Base-by-base conservation (phyloP, 371 early-diverging fungal species). In the Blakeslea trispora region DNA sequence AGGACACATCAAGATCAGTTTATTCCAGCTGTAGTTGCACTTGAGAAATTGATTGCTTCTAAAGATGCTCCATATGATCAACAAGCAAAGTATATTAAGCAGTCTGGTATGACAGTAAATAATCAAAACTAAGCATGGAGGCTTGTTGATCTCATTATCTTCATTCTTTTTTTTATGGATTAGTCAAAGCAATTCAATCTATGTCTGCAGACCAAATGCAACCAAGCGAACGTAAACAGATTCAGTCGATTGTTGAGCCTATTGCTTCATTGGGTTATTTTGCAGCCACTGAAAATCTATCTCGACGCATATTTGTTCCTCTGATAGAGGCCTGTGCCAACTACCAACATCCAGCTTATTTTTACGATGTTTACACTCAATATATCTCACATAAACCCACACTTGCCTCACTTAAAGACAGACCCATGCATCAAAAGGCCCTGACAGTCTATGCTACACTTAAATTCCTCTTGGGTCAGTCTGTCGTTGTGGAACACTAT, bases 281-380 rank as follows among this genome's bases (percentile, higher is more conserved):
- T 49, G 60, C 61, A 17, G 69, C 75, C n/a, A 47, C 55, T 6
- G 79, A 79, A 54, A 72, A 66, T 23, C 49, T 72, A 13, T 66
- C 78, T 22, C 68, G 78, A 44, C 72, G 76, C 10, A 66, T 61
- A 21, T 79, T 79, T 50, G 64, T 81, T 19, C 75, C 80, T 1
- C 35, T 79, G 22, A 52, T 81, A 8, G 71, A 81, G 44, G 55
- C 61, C n/a, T 40, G 53, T 22, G 47, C 54, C 53, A 62, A 53
- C 52, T 63, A 28, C 62, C 14, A 55, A 53, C 21, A 24, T 63
- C 7, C 69, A 68, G 32, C n/a, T 32, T 32, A 32, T 32, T 32
- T 32, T 32, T 6, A 32, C 32, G 32, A 32, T 10, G 32, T 10
- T 51, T 59, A 67, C 45, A 19, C 39, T 56, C 41, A 59, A 53